Percentiles rank a stretch among this genome's conserved stretches.
Conservation (phyloP, 768 basidiomycete species). For the Kwoniella shandongensis region DNA sequence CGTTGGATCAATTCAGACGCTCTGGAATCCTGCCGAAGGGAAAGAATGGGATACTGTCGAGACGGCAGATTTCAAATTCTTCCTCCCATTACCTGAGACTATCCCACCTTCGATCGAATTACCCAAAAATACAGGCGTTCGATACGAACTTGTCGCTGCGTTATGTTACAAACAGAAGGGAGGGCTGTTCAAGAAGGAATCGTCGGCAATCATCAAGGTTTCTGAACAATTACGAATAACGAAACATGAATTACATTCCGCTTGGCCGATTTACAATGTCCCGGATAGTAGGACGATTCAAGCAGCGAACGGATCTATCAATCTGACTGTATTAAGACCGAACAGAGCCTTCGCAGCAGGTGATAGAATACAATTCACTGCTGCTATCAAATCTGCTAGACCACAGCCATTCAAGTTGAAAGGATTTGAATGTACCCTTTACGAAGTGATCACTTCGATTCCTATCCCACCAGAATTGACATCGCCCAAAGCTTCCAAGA, state of each 20-base stretch:
- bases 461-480: constrained; percentile 58
- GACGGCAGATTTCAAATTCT: constrained; percentile 80
- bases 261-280: constrained; percentile 74
- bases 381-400: constrained; percentile 70
- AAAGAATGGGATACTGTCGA: constrained; percentile 66
- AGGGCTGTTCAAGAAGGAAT: constrained; percentile 77
- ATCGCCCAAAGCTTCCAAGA: constrained; percentile 33
- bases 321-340: constrained; percentile 71
- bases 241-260: constrained; percentile 89
- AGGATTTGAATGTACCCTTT: constrained; percentile 77
- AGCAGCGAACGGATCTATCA: constrained; percentile 66
- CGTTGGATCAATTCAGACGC: constrained; percentile 66
- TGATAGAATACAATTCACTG: constrained; percentile 71
- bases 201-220: constrained; percentile 67
- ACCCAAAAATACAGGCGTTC: constrained; percentile 70
- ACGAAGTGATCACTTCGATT: constrained; percentile 74
- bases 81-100: constrained; percentile 86
- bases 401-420: constrained; percentile 70
- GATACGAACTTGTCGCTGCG: constrained; percentile 85
- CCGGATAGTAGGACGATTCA: constrained; percentile 49
- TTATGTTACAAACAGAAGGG: constrained; percentile 83
- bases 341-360: constrained; percentile 82
- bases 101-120: constrained; percentile 82
- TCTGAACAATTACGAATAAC: constrained; percentile 75
- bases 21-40: constrained; percentile 68